A percentile compares a stretch with the other conserved stretches of the same genome.
Conservation (phyloP, 202 grass and related monocot genomes). For the Miscanthus sacchariflorus region DNA sequence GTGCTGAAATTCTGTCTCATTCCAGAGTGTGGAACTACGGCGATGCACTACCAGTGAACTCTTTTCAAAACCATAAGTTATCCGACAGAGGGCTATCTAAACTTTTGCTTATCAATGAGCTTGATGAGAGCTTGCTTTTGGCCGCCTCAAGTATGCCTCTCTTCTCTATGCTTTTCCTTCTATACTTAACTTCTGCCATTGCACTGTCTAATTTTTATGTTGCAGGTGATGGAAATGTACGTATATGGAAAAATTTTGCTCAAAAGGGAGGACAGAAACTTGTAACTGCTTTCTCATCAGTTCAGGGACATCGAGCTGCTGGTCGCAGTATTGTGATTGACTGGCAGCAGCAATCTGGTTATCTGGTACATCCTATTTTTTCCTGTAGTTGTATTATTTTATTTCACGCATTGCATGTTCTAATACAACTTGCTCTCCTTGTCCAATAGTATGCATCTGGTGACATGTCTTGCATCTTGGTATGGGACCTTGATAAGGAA, state of each 20-base stretch:
- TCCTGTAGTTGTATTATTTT: neutral
- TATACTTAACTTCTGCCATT: conserved; percentile 23
- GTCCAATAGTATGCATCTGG: conserved; percentile 77
- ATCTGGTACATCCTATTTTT: conserved; percentile 67
- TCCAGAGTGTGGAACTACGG: conserved; percentile 95
- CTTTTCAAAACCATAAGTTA: conserved; percentile 83
- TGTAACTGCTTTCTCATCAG: conserved; percentile 92
- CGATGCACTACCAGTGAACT: conserved; percentile 74
- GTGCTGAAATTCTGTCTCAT: conserved; percentile 45
- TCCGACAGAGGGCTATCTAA: conserved; percentile 93
- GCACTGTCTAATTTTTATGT: conserved; percentile 33
- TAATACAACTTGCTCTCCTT: conserved; percentile 36
- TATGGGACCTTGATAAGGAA: conserved; percentile 98
- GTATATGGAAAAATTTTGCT: conserved; percentile 92
- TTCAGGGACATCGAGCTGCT: conserved; percentile 64
- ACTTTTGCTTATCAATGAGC: conserved; percentile 90
- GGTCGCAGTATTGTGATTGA: conserved; percentile 71
- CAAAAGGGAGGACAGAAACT: conserved; percentile 85
- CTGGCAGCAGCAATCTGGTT: conserved; percentile 96
- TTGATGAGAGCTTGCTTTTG: conserved; percentile 95
- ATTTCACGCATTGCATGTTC: conserved; percentile 22
- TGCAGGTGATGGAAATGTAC: conserved; percentile 95
- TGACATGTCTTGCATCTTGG: conserved; percentile 70
- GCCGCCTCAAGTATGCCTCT: conserved; percentile 78
- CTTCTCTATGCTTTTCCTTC: conserved; percentile 33